Conservation (phyloP, 2,329 filamentous ascomycete species). For the Westerdykella sp. region DNA sequence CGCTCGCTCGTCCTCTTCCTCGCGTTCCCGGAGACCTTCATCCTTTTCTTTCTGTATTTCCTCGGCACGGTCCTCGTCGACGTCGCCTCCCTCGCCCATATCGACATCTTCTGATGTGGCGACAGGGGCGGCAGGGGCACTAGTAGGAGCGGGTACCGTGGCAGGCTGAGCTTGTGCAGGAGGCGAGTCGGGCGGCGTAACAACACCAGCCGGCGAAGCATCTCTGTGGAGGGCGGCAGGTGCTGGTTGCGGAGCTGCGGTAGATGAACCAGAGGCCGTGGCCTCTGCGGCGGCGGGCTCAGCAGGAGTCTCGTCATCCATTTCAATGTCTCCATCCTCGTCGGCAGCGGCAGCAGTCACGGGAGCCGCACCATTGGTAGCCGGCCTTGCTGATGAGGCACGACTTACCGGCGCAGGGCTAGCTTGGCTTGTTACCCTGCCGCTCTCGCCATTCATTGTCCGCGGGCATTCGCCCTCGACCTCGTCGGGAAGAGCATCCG, state of each 20-base stretch:
- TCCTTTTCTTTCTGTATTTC: conserved; percentile 16
- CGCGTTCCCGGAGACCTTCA: conserved; percentile 23
- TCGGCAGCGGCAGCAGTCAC: conserved; percentile 13
- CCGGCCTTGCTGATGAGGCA: conserved; percentile 14
- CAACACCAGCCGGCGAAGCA: conserved; percentile 27
- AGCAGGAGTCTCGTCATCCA: conserved; percentile 22
- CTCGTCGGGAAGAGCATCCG: conserved; percentile 38
- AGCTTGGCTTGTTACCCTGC: conserved; percentile 21
- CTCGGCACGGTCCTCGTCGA: conserved; percentile 11
- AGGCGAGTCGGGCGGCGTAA: conserved; percentile 34
- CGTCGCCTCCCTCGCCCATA: conserved; percentile 22
- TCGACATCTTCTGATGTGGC: conserved; percentile 21
- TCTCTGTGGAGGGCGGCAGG: conserved; percentile 12
- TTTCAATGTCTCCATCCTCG: conserved; percentile 34
- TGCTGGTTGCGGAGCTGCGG: conserved; percentile 1
- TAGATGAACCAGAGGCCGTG: conserved; percentile 3
- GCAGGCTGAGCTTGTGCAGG: conserved; percentile 5
- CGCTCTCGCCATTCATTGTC: conserved; percentile 29
- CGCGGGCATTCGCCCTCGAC: conserved; percentile 19
- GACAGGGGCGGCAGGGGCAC: conserved; percentile 10
- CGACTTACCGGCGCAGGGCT: conserved; percentile 18
- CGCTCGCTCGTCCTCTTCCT: conserved; percentile 19
- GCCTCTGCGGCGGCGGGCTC: conserved; percentile 8
- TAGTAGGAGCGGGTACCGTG: conserved; percentile 7
- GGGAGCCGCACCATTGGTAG: conserved; percentile 5